Evolutionary conservation across 441 rosid genomes (phyloP).

Genomic region (Populus hybrid): DNA sequence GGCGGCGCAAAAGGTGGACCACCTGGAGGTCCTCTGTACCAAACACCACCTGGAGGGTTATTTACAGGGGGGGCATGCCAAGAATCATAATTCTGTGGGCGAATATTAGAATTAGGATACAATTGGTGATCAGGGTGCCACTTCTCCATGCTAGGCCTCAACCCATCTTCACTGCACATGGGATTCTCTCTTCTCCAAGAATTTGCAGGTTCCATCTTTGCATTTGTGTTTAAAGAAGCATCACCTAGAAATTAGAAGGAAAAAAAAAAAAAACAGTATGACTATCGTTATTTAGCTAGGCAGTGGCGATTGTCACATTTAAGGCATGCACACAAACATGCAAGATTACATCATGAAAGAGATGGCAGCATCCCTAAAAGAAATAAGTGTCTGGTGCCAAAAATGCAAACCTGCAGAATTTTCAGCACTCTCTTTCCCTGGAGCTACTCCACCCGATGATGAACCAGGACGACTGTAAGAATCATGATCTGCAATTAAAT

Average conservation of each 20-base stretch:
- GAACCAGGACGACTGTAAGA: constrained; percentile 53
- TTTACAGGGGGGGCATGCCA: constrained; percentile 85
- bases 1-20: constrained; percentile 76
- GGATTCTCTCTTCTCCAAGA: constrained; percentile 72
- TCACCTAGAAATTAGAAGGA: constrained; percentile 34
- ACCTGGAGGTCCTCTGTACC: constrained; percentile 87
- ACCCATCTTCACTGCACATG: constrained; percentile 56
- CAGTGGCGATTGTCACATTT: background rate
- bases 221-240: constrained; percentile 35
- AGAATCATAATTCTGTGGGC: constrained; percentile 63
- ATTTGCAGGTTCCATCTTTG: constrained; percentile 37
- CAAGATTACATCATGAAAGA: background rate
- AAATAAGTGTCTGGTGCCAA: constrained; percentile 6
- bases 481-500: constrained; percentile 50
- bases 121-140: constrained; percentile 64
- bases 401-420: constrained; percentile 47
- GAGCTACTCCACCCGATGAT: constrained; percentile 46
- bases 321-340: background rate
- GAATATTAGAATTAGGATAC: constrained; percentile 53
- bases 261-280: background rate
- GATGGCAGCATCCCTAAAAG: background rate
- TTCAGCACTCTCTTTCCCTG: constrained; percentile 40
- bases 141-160: constrained; percentile 50
- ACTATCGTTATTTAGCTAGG: background rate
- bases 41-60: constrained; percentile 79